Evolutionary conservation across 192 early-diverging fungal genomes (phyloP).

Genomic region (Rhizophagus clarus): DNA sequence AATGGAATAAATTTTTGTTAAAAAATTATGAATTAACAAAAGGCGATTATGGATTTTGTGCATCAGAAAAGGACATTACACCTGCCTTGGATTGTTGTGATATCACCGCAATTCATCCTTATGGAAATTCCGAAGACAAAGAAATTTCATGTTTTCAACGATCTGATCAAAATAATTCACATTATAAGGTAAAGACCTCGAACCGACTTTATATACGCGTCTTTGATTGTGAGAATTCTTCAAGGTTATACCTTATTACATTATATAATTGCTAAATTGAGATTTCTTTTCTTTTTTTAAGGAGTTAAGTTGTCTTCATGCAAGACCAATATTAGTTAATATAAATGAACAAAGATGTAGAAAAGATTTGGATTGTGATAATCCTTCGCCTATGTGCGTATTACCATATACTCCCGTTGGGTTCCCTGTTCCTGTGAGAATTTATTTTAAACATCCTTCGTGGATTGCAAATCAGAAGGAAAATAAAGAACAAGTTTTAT

Average conservation of each 20-base stretch:
- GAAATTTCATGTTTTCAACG: conserved; percentile 54
- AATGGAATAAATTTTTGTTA: conserved; percentile 35
- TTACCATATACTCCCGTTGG: conserved; percentile 54
- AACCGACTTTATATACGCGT: no score
- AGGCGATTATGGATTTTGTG: conserved; percentile 37
- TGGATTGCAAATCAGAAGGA: conserved; percentile 35
- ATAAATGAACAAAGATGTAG: conserved; percentile 43
- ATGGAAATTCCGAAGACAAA: conserved; percentile 51
- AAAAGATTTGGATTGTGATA: conserved; percentile 36
- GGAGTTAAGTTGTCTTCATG: conserved; percentile 39
- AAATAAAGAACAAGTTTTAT: conserved; percentile 47
- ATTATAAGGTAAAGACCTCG: not conserved
- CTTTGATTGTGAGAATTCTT: no score
- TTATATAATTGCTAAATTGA: no score
- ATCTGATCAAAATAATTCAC: not conserved
- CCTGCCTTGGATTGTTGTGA: conserved; percentile 58
- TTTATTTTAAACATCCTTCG: conserved; percentile 50
- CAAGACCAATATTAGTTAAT: conserved; percentile 42
- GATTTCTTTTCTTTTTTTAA: not conserved
- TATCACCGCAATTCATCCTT: conserved; percentile 51
- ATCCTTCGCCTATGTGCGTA: conserved; percentile 45
- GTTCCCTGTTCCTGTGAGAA: conserved; percentile 51
- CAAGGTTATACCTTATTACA: no score
- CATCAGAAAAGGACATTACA: conserved; percentile 19
- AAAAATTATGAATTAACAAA: not conserved